Conservation (phyloP, 805 yeast genomes). For the Cyberlindnera xishuangbannaensis region DNA sequence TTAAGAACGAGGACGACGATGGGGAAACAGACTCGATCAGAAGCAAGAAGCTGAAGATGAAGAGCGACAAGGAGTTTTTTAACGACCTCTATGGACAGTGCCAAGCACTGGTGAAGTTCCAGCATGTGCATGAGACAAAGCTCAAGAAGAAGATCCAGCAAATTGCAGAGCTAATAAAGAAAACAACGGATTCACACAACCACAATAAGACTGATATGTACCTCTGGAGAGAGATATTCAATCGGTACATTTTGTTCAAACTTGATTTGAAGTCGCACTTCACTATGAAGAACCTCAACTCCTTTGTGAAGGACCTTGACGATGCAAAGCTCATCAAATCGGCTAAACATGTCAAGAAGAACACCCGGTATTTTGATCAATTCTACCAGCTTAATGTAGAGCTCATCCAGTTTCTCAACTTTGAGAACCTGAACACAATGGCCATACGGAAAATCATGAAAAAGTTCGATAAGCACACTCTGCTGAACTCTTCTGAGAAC, state of each 20-base stretch:
- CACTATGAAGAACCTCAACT: slow-evolving; percentile 39
- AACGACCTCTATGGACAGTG: slow-evolving; percentile 14
- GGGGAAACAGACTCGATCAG: slow-evolving; percentile 11
- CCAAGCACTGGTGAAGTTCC: slow-evolving; percentile 29
- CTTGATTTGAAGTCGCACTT: slow-evolving; percentile 50
- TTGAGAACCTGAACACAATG: slow-evolving; percentile 53
- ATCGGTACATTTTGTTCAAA: slow-evolving; percentile 58
- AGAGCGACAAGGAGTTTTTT: slow-evolving; percentile 17
- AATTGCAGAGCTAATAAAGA: slow-evolving; percentile 29
- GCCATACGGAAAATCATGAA: slow-evolving; percentile 67
- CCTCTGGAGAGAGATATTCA: slow-evolving; percentile 66
- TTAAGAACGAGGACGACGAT: slow-evolving; percentile 7
- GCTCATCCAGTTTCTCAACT: slow-evolving; percentile 50
- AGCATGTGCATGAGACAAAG: slow-evolving; percentile 42
- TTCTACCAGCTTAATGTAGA: slow-evolving; percentile 51
- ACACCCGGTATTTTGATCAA: slow-evolving; percentile 40
- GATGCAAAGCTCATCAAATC: slow-evolving; percentile 33
- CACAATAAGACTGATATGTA: slow-evolving; percentile 49
- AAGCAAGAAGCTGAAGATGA: slow-evolving; percentile 7
- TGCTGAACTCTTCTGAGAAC: slow-evolving; percentile 40
- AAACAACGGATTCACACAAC: slow-evolving; percentile 16
- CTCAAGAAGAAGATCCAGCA: slow-evolving; percentile 7
- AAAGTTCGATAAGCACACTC: slow-evolving; percentile 71
- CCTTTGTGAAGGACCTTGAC: slow-evolving; percentile 36
- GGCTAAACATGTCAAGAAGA: slow-evolving; percentile 37